A percentile compares a stretch with the other conserved stretches of the same genome.
Evolutionary conservation across 2,329 filamentous ascomycete species (phyloP).

Genomic region (Fusarium papillatum): DNA sequence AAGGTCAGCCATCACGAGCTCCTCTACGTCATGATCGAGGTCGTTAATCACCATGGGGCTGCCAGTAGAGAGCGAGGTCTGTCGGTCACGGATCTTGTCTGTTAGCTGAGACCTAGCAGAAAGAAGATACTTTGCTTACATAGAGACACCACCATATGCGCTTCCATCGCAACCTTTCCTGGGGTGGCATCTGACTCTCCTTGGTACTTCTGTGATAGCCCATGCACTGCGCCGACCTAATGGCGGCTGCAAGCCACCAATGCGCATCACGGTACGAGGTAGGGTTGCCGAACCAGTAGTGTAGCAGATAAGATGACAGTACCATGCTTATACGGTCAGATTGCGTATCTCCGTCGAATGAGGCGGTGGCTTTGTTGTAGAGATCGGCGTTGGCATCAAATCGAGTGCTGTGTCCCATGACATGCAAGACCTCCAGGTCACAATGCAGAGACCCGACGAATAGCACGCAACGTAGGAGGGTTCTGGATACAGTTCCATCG

Average conservation of each 20-base stretch:
- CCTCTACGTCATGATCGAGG: neutral
- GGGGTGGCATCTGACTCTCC: neutral
- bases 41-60: neutral
- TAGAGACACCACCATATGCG: neutral
- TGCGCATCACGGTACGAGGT: neutral
- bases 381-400: constrained; percentile 8
- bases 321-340: constrained; percentile 1
- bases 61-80: neutral
- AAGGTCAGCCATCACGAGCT: neutral
- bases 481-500: neutral
- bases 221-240: neutral
- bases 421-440: neutral
- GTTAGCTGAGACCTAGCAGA: neutral
- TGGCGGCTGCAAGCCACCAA: neutral
- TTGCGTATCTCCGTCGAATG: neutral
- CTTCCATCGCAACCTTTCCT: neutral
- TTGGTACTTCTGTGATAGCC: neutral
- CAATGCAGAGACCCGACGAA: constrained; percentile 22
- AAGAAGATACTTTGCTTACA: neutral
- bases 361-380: neutral
- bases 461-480: neutral
- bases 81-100: neutral
- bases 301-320: constrained; percentile 13
- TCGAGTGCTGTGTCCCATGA: constrained; percentile 6
- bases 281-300: constrained; percentile 28